A percentile compares a stretch with the other conserved stretches of the same genome.
phyloP scores from a whole-genome alignment of 2,329 filamentous ascomycete species.

The Aureobasidium sp. region DNA sequence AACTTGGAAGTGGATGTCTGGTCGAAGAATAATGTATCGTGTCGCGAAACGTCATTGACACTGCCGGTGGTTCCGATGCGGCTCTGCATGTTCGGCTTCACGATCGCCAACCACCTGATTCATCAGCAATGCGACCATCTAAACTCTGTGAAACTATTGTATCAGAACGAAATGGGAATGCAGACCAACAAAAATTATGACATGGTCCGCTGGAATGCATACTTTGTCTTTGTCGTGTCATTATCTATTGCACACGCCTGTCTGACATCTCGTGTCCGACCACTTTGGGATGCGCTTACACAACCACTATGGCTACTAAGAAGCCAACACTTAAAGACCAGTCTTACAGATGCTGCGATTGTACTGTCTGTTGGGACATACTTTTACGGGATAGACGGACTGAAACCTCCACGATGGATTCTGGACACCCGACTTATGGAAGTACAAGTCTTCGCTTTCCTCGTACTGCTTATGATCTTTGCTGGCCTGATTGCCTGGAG shows the following conservation, averaged over 20 bases:
- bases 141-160: not conserved
- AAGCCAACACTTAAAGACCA: not conserved
- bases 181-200: not conserved
- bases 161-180: not conserved
- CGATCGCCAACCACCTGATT: not conserved
- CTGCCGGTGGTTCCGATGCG: constrained; percentile 12
- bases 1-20: not conserved
- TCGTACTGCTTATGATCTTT: constrained; percentile 2
- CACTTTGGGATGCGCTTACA: not conserved
- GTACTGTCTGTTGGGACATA: not conserved
- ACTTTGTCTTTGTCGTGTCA: not conserved
- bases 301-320: constrained; percentile 6
- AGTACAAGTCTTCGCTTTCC: not conserved
- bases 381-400: not conserved
- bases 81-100: constrained; percentile 2
- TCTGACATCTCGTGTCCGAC: not conserved
- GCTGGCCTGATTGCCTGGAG: constrained; percentile 11
- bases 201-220: not conserved
- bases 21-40: not conserved
- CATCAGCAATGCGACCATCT: not conserved
- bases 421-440: constrained; percentile 6
- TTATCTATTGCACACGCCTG: not conserved
- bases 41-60: constrained; percentile 7
- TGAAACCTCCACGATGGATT: constrained; percentile 9
- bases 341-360: not conserved